Percentiles rank a stretch among this genome's conserved stretches.
Evolutionary conservation across 1,284 basidiomycete species (phyloP).

Genomic region (Coniferiporia sulphurascens): DNA sequence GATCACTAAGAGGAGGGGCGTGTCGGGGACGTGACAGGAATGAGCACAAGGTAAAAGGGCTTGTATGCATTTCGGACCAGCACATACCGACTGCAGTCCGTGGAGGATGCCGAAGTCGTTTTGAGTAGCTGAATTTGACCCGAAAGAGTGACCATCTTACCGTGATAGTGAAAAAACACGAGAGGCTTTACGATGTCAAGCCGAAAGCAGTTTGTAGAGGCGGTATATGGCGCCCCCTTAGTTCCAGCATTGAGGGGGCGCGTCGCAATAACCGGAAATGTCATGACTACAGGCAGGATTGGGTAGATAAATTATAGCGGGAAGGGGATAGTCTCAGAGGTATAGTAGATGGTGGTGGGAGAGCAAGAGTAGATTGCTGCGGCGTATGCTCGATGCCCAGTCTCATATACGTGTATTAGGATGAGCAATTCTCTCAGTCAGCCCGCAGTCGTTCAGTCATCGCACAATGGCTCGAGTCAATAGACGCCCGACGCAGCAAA

Average conservation of each 20-base stretch:
- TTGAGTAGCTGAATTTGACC: background rate
- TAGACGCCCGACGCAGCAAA: too few relatives aligned
- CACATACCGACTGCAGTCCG: constrained; percentile 1
- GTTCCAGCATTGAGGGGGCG: background rate
- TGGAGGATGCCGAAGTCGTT: background rate
- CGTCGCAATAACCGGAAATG: background rate
- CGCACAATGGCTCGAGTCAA: too few relatives aligned
- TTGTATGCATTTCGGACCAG: background rate
- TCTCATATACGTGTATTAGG: too few relatives aligned
- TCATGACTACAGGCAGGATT: background rate
- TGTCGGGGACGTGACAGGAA: too few relatives aligned
- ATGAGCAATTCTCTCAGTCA: too few relatives aligned
- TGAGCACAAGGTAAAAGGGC: background rate
- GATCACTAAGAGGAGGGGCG: background rate
- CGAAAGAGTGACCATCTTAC: background rate
- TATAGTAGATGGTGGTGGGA: background rate
- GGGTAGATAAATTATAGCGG: background rate
- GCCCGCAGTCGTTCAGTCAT: too few relatives aligned
- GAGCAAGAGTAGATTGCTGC: background rate
- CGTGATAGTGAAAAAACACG: constrained; percentile 10
- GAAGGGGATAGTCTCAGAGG: background rate
- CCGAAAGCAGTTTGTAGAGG: constrained; percentile 8
- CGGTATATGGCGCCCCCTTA: background rate
- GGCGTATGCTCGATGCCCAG: background rate
- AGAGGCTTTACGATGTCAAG: background rate